Conservation (phyloP, 495 filamentous ascomycete genomes). For the Xylaria sp. region DNA sequence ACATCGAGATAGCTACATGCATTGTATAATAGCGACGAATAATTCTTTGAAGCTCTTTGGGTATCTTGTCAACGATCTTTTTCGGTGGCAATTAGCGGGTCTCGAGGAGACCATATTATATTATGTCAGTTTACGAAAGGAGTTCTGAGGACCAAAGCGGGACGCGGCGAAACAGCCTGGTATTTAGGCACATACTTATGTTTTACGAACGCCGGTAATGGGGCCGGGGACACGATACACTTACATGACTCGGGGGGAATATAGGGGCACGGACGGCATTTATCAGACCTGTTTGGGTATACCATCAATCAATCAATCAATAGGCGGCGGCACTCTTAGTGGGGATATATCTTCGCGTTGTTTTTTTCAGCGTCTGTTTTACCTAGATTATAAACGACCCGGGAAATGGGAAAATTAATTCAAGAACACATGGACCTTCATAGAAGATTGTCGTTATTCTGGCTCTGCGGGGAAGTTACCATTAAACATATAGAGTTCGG, state of each 20-base stretch:
- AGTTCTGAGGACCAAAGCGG: neutral
- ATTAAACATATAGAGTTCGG: no score
- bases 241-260: constrained; percentile 4
- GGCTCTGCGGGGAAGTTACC: no score
- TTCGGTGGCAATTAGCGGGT: neutral
- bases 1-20: neutral
- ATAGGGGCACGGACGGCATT: constrained; percentile 4
- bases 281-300: constrained; percentile 5
- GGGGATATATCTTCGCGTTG: neutral
- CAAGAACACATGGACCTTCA: neutral
- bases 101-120: neutral
- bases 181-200: neutral
- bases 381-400: neutral
- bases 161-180: neutral
- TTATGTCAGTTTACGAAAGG: neutral
- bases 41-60: neutral
- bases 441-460: no score
- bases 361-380: neutral
- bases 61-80: neutral
- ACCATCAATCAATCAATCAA: no score
- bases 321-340: neutral
- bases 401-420: neutral
- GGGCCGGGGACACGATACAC: neutral
- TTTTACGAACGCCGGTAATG: neutral
- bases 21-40: neutral